Conservation (phyloP, 805 yeast genomes). For the Spathaspora girioi region DNA sequence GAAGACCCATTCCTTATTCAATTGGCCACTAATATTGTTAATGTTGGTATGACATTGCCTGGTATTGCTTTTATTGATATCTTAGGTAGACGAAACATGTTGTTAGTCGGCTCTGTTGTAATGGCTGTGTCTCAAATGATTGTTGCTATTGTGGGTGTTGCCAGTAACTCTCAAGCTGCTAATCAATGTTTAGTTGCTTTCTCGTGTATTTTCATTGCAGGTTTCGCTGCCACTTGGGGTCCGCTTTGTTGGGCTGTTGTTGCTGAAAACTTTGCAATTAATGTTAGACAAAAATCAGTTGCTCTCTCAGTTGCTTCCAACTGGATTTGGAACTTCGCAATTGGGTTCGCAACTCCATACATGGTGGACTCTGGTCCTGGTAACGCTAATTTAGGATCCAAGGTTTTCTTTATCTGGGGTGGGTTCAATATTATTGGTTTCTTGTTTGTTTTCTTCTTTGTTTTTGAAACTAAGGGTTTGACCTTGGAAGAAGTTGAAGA, state of each 20-base stretch:
- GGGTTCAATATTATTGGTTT: conserved; percentile 34
- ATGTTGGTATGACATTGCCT: conserved; percentile 35
- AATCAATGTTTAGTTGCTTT: conserved; percentile 33
- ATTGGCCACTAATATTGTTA: conserved; percentile 37
- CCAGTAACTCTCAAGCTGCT: conserved; percentile 29
- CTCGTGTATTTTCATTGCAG: conserved; percentile 36
- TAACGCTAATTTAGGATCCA: conserved; percentile 35
- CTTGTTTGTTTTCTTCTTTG: conserved; percentile 27
- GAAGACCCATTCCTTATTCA: conserved; percentile 42
- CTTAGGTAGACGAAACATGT: conserved; percentile 64
- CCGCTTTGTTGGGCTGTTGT: conserved; percentile 38
- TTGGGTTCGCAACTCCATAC: conserved; percentile 40
- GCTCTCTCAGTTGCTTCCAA: conserved; percentile 38
- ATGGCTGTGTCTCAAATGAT: conserved; percentile 57
- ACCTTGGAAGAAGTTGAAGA: conserved; percentile 41
- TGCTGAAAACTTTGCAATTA: conserved; percentile 35
- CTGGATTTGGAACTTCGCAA: conserved; percentile 42
- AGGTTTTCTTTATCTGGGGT: conserved; percentile 43
- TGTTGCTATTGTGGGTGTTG: conserved; percentile 42
- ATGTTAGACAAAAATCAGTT: conserved; percentile 37
- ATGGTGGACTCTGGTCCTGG: conserved; percentile 38
- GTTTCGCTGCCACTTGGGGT: conserved; percentile 42
- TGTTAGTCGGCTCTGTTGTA: conserved; percentile 59
- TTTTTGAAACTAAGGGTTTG: conserved; percentile 41
- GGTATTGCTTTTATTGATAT: conserved; percentile 28